A percentile compares a stretch with the other conserved stretches of the same genome.
Conservation (phyloP, 2,329 filamentous ascomycete species). For the Trichoderma afroharzianum region DNA sequence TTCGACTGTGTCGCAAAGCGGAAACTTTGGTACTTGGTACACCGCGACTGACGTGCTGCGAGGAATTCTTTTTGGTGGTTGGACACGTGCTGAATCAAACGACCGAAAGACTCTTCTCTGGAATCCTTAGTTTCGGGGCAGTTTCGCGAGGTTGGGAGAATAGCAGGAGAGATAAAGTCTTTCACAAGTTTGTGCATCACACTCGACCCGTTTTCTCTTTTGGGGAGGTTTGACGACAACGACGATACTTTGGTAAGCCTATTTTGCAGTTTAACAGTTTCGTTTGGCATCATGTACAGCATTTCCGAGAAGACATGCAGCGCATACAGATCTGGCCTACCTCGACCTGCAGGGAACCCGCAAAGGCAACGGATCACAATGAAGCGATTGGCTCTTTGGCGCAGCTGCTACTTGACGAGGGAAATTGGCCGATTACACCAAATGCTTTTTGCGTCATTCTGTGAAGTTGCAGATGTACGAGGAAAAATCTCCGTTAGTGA, state of each 20-base stretch:
- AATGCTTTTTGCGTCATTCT: neutral
- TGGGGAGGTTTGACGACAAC: slow-evolving; percentile 2
- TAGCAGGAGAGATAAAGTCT: slow-evolving; percentile 3
- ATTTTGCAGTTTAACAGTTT: neutral
- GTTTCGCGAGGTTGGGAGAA: slow-evolving; percentile 21
- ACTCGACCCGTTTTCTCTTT: neutral
- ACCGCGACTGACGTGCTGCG: neutral
- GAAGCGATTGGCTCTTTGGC: slow-evolving; percentile 14
- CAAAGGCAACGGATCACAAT: slow-evolving; percentile 3
- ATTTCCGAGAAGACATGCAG: neutral
- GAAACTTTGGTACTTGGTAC: neutral
- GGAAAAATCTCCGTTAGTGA: neutral
- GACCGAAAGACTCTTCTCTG: slow-evolving; percentile 19
- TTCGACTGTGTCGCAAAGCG: neutral
- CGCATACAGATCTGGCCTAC: neutral
- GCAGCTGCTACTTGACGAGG: neutral
- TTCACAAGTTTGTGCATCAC: neutral
- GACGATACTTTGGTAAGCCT: slow-evolving; percentile 15
- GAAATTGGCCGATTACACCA: slow-evolving; percentile 9
- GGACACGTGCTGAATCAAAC: slow-evolving; percentile 3
- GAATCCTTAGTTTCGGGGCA: slow-evolving; percentile 25
- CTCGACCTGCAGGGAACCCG: neutral
- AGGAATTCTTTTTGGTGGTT: slow-evolving; percentile 10
- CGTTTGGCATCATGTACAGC: neutral
- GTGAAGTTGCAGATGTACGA: neutral